These are phyloP conservation scores for Eucalyptus curtisii DNA, from an alignment of 345 rosid genomes.

Conservation along the genomic window DNA sequence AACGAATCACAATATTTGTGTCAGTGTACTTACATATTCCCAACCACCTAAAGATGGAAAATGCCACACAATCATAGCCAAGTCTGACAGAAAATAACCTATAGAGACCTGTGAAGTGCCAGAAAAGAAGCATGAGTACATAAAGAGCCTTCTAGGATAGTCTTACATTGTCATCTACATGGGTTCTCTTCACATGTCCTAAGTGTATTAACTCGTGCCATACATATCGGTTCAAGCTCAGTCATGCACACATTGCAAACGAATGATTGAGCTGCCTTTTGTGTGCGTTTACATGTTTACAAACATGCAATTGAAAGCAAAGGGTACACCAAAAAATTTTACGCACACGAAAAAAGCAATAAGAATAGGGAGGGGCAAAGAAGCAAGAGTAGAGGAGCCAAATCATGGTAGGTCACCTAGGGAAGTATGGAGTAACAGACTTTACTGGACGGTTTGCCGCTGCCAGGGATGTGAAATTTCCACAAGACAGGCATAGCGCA, in stretches of 20 bases:
- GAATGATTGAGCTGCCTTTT: background rate
- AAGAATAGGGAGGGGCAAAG: background rate
- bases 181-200: background rate
- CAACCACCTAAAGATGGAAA: conserved; percentile 69
- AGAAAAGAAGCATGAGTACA: background rate
- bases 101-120: conserved; percentile 37
- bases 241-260: background rate
- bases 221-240: background rate
- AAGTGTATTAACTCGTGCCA: background rate
- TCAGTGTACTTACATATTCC: conserved; percentile 54
- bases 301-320: background rate
- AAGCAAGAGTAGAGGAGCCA: background rate
- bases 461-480: background rate
- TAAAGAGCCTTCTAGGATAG: background rate
- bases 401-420: background rate
- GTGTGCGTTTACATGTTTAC: background rate
- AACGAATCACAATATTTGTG: background rate
- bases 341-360: background rate
- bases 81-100: conserved; percentile 74
- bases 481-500: background rate
- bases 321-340: background rate
- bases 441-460: background rate
- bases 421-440: background rate
- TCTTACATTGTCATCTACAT: background rate
- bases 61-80: conserved; percentile 66